These are phyloP conservation scores for Eucalyptus victrix DNA, from an alignment of 345 rosid genomes.

Conservation along the genomic window DNA sequence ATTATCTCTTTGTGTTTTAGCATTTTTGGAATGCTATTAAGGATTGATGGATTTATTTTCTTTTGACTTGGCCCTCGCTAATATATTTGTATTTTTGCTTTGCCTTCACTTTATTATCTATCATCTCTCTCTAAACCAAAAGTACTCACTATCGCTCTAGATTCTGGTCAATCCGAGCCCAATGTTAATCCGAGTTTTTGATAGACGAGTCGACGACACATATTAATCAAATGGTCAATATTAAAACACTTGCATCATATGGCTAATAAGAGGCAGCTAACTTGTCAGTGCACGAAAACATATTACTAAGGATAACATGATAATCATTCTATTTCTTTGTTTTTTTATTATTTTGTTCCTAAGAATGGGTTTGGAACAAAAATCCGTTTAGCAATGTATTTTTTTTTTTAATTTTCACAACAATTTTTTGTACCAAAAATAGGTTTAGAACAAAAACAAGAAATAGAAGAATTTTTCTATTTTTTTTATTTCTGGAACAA, in stretches of 20 bases:
- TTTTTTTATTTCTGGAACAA: no score
- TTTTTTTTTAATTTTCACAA: no score
- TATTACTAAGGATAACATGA: no score
- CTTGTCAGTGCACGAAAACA: not conserved
- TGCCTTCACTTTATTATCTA: not conserved
- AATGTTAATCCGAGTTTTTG: not conserved
- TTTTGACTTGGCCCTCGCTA: not conserved
- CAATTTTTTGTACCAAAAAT: no score
- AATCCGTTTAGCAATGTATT: rapidly evolving
- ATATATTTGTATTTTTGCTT: no score
- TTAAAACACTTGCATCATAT: not conserved
- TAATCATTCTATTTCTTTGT: no score
- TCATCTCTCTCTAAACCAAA: not conserved
- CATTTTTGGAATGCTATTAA: not conserved
- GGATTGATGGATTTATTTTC: not conserved
- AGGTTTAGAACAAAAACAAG: no score
- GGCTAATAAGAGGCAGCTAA: not conserved
- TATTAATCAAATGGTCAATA: not conserved
- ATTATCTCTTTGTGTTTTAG: not conserved
- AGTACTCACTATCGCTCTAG: not conserved
- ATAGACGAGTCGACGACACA: not conserved
- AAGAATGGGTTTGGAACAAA: no score
- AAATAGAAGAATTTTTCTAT: no score
- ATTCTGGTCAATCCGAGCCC: not conserved
- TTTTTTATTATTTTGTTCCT: no score